Base-by-base conservation (phyloP, 345 rosid species). In the Camelina laxa region DNA sequence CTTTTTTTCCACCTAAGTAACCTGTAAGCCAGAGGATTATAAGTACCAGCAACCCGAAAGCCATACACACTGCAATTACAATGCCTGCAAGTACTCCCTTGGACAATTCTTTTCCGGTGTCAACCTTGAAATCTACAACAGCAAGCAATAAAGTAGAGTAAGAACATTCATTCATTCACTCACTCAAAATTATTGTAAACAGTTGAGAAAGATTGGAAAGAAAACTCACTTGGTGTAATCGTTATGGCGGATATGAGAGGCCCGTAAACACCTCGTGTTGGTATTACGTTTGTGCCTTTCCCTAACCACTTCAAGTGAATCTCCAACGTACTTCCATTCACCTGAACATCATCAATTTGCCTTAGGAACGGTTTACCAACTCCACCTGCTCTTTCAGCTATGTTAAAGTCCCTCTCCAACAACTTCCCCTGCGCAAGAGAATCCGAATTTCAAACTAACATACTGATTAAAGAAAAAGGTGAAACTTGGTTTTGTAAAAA, bases 201-300 rank as follows among this genome's bases (percentile, higher is more conserved):
- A 54, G 10, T 9, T 2, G 70, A 64, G 45, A 65, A 42, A 44
- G 36, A 21, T 63, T 16, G 6, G 5, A 51, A 20, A 31, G 15
- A 19, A n/a, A 61, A 73, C 96, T 76, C 80, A 91, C 97, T 87
- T 8, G 93, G 91, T 58, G 91, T 87, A 47, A 95, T 77, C 13
- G 88, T 73, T 63, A 87, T 87, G 47, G 88, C 99, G 10, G 93
- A 88, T 74, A 95, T 86, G 58, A 95, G 93, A 72, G 99, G 99
- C 30, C 97, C 99, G 64, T 91, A 86, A 53, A 80, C 87, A 39
- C 90, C 91, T 66, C 92, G 67, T 3, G 53, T 72, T 7, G 99
- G 99, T 72, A 94, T 30, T 5, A 86, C 75, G 17, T 63, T 84
- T 15, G 97, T 90, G 55, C 99, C 97, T 87, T 85, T 88, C 7